phyloP scores from a whole-genome alignment of 192 early-diverging fungal genomes.

The Umbelopsis sp. region DNA sequence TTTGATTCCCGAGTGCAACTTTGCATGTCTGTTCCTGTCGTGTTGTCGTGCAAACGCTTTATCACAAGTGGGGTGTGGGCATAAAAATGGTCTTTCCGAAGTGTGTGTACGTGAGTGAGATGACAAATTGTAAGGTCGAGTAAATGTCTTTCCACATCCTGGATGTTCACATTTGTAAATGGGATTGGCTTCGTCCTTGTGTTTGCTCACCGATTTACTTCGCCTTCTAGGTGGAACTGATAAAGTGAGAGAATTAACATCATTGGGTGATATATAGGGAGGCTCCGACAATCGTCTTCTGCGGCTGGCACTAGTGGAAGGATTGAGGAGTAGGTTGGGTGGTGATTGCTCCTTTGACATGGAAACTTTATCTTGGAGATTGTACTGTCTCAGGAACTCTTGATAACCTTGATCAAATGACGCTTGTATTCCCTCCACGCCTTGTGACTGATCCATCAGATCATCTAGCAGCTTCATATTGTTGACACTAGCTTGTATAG shows the following conservation, averaged over 20 bases:
- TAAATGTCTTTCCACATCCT: conserved; percentile 71
- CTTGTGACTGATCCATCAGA: background rate
- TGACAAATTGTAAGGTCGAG: conserved; percentile 75
- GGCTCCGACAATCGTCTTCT: conserved; percentile 28
- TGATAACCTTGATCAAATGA: conserved; percentile 3
- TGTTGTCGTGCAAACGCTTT: conserved; percentile 87
- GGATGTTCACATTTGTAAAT: conserved; percentile 27
- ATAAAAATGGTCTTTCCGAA: conserved; percentile 72
- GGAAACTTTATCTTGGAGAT: background rate
- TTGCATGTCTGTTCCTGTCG: conserved; percentile 83
- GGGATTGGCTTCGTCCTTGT: background rate
- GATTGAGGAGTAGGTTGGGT: background rate
- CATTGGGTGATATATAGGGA: conserved; percentile 10
- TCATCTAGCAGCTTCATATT: conserved; percentile 8
- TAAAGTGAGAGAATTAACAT: background rate
- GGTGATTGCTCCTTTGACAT: conserved; percentile 1
- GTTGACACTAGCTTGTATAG: background rate
- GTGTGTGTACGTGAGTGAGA: conserved; percentile 78
- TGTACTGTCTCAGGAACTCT: background rate
- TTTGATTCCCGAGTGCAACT: conserved; percentile 72
- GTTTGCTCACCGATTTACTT: conserved; percentile 24
- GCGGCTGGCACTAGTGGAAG: conserved; percentile 7
- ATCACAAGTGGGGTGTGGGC: conserved; percentile 64
- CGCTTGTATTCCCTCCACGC: background rate
- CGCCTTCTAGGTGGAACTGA: conserved; percentile 1